Evolutionary conservation across 2,329 filamentous ascomycete species (phyloP).

Genomic region (Arthrobotrys sphaeroides): DNA sequence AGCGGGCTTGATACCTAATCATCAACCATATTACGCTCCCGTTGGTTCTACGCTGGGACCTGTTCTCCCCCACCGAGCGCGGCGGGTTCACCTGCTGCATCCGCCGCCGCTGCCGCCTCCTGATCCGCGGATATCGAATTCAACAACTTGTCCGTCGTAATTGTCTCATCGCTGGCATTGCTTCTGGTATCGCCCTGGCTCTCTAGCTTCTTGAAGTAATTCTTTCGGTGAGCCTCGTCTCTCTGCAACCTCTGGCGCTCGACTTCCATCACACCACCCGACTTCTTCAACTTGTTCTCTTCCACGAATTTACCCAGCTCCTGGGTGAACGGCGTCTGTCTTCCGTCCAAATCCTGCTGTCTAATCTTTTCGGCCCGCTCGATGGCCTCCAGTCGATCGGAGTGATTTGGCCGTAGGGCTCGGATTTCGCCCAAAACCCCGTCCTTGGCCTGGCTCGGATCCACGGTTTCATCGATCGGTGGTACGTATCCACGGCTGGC

Average conservation of each 20-base stretch:
- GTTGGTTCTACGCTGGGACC: background rate
- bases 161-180: conserved; percentile 47
- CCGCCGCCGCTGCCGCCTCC: conserved; percentile 23
- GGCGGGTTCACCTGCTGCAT: background rate
- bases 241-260: conserved; percentile 84
- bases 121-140: conserved; percentile 53
- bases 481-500: conserved; percentile 66
- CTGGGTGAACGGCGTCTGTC: conserved; percentile 81
- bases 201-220: conserved; percentile 64
- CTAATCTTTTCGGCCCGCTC: conserved; percentile 93
- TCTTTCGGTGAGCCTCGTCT: conserved; percentile 84
- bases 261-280: conserved; percentile 91
- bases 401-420: conserved; percentile 92
- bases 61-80: background rate
- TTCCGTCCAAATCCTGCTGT: conserved; percentile 83
- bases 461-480: conserved; percentile 64
- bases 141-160: conserved; percentile 48
- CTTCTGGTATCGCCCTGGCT: conserved; percentile 38
- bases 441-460: conserved; percentile 86
- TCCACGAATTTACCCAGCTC: conserved; percentile 86
- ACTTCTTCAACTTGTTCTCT: conserved; percentile 93
- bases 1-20: background rate
- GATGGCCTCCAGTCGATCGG: conserved; percentile 90
- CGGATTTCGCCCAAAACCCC: conserved; percentile 91
- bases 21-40: background rate